Evolutionary conservation across 306 rosid genomes (phyloP).

Genomic region (Quercus bicolor): DNA sequence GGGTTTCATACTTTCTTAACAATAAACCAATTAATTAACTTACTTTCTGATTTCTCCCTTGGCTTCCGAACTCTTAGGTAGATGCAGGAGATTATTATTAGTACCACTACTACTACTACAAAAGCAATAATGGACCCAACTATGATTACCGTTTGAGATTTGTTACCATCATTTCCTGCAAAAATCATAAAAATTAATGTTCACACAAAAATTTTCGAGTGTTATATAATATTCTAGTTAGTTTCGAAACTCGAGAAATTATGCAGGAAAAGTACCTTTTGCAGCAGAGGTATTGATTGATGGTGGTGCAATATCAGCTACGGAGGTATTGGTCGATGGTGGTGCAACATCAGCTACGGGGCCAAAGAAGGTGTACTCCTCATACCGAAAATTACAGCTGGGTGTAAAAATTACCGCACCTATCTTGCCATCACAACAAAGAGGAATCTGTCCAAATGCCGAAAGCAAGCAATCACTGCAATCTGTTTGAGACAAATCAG

Average conservation of each 20-base stretch:
- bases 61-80: background rate
- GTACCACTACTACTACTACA: background rate
- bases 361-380: background rate
- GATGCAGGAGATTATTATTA: background rate
- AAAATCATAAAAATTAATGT: background rate
- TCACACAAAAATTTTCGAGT: too few species aligned
- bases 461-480: constrained; percentile 18
- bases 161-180: background rate
- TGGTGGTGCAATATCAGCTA: background rate
- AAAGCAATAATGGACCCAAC: background rate
- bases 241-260: too few species aligned
- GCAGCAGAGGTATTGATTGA: too few species aligned
- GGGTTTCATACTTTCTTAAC: too few species aligned
- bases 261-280: too few species aligned
- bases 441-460: background rate
- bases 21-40: background rate
- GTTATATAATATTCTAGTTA: too few species aligned
- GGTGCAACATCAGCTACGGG: background rate
- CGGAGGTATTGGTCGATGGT: background rate
- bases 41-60: background rate
- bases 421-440: background rate
- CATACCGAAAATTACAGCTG: constrained; percentile 5
- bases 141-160: background rate
- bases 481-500: background rate
- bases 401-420: background rate